Evolutionary conservation across 2,329 filamentous ascomycete species (phyloP), one percentile per base, ranked within the genome.

Genomic region (Arthrobotrys sphaeroides): DNA sequence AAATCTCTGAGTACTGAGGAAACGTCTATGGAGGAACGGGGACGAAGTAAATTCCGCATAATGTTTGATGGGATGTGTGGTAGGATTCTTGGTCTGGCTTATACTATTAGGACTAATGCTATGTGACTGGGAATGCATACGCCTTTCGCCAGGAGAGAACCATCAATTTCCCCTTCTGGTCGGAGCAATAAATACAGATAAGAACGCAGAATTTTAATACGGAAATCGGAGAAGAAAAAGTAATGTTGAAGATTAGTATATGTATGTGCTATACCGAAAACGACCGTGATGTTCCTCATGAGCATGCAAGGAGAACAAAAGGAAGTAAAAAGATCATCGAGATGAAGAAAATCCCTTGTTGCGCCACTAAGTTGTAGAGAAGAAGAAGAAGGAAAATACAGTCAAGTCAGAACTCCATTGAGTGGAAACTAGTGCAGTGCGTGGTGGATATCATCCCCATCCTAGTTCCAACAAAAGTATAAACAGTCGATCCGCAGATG

Each of bases 101-200:
- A 42, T 45, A 40, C 28, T 26, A 68, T 59, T 59, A 22, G 36
- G 26, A 26, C 62, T 69, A 61, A 45, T 55, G 24, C 66, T 53
- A 28, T 47, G 43, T 61, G 55, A 69, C 31, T 24, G 24, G 12
- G 45, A 18, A 43, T 53, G 49, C 64, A 59, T 45, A 33, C 66
- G 26, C 12, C 22, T 5, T 40, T 28, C 36, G 18, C 40, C n/a
- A 26, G 36, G 38, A 24, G 45, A 24, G 9, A 20, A 18, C 26
- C 38, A 70, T 64, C 55, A 26, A 64, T 59, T 57, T 65, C 67
- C 67, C 28, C 38, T 64, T 72, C 28, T 13, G 47, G 13, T 31
- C 33, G 38, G 31, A 59, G 49, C 42, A 33, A 57, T 42, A 66
- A 73, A 45, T 24, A 36, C 1, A 45, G 40, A 61, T 40, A 43